Evolutionary conservation across 2,329 filamentous ascomycete genomes (phyloP), one percentile per base, ranked within the genome.

Genomic region (Colletotrichum sp.): DNA sequence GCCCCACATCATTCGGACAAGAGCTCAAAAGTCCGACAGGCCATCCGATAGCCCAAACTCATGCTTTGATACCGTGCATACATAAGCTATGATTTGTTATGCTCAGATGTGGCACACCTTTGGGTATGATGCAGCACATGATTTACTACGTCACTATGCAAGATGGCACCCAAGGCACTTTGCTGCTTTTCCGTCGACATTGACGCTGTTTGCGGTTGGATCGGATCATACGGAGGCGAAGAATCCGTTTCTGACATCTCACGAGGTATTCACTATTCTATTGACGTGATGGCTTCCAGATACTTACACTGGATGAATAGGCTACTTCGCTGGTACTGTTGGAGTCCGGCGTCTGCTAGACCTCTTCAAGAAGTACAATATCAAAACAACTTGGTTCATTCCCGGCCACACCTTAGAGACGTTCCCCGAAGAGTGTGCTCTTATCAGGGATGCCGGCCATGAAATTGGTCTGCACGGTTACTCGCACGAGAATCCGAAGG

Each of bases 161-260:
- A 59, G 4, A 59, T 28, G 55, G 55, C 55, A 59, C 55, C 55
- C 55, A 59, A 28, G 12, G 55, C 55, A 16, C 55, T 59, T 59
- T 59, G 55, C 55, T 59, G 24, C 7, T 59, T 59, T 28, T 59
- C 55, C 16, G 92, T 95, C 21, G 93, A 95, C 77, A 92, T 95
- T 44, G 93, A 95, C 78, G 93, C 93, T 21, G 92, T 95, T 2
- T 91, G 93, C 3, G 93, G 93, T 13, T 95, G 93, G 94, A 87
- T 95, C 1, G 94, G 94, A 1, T 94, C 91, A 0, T 95, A 96
- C 80, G 93, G 93, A 16, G 93, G 94, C 52, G 90, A 95, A 82
- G 93, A 95, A 81, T 93, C 90, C 15, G 92, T 90, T 2, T 94
- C 89, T 80, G 94, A 95, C 79, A 95, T 95, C 78, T 93, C 90